phyloP scores from a whole-genome alignment of 495 filamentous ascomycete species.

The Paragyromitra xinjiangensis region DNA sequence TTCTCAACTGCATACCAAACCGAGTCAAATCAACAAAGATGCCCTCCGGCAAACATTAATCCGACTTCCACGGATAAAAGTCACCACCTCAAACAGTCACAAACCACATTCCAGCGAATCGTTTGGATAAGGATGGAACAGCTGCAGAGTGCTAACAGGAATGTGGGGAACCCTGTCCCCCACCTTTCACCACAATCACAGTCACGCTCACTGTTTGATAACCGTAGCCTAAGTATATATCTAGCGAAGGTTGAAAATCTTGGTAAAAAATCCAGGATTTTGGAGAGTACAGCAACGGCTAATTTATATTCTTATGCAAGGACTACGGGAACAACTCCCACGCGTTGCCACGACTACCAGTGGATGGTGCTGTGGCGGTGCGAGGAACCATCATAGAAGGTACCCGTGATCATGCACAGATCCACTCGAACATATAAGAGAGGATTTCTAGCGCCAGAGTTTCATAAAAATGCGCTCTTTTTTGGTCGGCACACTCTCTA shows the following conservation, averaged over 20 bases:
- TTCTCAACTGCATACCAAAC: too few species aligned
- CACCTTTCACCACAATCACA: too few species aligned
- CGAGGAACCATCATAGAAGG: too few species aligned
- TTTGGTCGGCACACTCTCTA: too few species aligned
- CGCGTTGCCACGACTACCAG: not conserved
- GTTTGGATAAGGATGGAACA: not conserved
- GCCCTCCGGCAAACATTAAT: slow-evolving; percentile 4
- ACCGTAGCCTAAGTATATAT: not conserved
- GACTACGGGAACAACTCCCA: not conserved
- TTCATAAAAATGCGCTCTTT: too few species aligned
- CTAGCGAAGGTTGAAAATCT: not conserved
- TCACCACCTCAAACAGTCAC: not conserved
- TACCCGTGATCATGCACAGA: too few species aligned
- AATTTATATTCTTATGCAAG: not conserved
- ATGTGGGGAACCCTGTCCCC: slow-evolving; percentile 12
- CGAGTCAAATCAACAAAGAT: not conserved
- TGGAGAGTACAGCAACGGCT: not conserved
- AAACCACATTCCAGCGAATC: not conserved
- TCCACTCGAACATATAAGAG: too few species aligned
- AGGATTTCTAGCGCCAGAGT: too few species aligned
- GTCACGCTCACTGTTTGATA: too few species aligned
- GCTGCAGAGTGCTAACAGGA: not conserved
- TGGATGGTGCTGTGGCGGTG: not conserved
- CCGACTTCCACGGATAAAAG: slow-evolving; percentile 14
- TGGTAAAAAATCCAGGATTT: not conserved